phyloP scores from a whole-genome alignment of 2,329 filamentous ascomycete genomes.

The Diplodia corticola region DNA sequence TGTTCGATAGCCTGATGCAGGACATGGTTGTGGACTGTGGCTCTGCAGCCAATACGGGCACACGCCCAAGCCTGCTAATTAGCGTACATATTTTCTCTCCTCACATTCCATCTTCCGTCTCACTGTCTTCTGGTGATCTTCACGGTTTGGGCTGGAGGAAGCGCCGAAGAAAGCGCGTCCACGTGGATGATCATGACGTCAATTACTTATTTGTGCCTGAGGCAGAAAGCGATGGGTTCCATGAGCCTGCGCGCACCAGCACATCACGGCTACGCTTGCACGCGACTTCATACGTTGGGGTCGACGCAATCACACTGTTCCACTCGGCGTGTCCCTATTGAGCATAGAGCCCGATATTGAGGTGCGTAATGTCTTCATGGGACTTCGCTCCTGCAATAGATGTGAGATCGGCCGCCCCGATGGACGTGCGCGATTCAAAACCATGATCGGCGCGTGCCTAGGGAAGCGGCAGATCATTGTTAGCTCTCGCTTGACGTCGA shows the following conservation, averaged over 20 bases:
- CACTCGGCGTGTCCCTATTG: neutral
- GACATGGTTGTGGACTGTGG: no score
- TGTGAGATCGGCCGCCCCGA: neutral
- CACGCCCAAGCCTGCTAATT: neutral
- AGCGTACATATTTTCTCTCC: neutral
- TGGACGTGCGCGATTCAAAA: neutral
- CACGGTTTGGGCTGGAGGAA: neutral
- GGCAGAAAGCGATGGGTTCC: neutral
- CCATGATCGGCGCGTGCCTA: neutral
- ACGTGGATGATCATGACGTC: neutral
- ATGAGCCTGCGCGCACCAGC: neutral
- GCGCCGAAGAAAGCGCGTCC: neutral
- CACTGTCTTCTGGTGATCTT: neutral
- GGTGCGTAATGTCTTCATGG: neutral
- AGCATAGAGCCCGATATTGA: neutral
- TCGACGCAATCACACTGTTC: neutral
- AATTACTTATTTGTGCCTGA: neutral
- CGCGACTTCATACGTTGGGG: neutral
- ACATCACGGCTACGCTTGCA: neutral
- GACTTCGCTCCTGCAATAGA: neutral
- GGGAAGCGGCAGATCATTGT: constrained; percentile 21
- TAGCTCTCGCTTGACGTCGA: constrained; percentile 40
- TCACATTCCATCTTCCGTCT: neutral
- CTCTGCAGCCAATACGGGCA: no score
- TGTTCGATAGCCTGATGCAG: no score